Base-by-base conservation (phyloP, 345 rosid species). In the Garcia nutans region DNA sequence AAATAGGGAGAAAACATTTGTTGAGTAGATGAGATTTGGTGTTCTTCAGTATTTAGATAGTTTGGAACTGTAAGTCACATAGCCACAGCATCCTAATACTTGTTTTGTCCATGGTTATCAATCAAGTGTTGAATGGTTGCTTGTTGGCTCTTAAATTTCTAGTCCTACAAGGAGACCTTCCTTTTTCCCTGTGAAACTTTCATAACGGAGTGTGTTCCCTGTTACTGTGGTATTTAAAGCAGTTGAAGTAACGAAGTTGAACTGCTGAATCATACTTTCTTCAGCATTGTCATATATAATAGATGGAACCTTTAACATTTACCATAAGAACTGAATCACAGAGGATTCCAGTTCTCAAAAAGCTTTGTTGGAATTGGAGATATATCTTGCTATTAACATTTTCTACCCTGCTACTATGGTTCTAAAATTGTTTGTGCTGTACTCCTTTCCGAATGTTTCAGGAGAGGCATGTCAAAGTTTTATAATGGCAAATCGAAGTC, bases 401-500 rank as follows among this genome's bases (percentile, higher is more conserved):
- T 76, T 47, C 28, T 44, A 8, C 31, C 28, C 59, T 33, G 55
- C 57, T 52, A 28, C 54, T 61, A 20, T 28, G n/a, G 49, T 63
- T 72, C n/a, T 31, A 54, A 55, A 66, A 49, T 37, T 2, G 70
- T 28, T 58, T 76, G 9, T 13, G 19, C 41, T 78, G 15, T 63
- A 28, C 31, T 28, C 47, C 33, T 60, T 57, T 70, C 42, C 72
- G 63, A 12, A 73, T 64, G 20, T 82, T 74, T 31, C 84, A 87
- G 85, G 78, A 81, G 67, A 70, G 82, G 85, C 70, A 83, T 87
- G 70, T 87, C 87, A 58, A 81, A 78, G 49, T 87, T 84, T 62
- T 85, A 87, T 71, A 73, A 22, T 66, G 85, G 89, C 55, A 87
- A 79, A 67, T 82, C 89, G 57, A 87, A 81, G 77, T 87, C 89